Conservation (phyloP, 176 grass and related monocot genomes). For the Eragrostis nindensis region DNA sequence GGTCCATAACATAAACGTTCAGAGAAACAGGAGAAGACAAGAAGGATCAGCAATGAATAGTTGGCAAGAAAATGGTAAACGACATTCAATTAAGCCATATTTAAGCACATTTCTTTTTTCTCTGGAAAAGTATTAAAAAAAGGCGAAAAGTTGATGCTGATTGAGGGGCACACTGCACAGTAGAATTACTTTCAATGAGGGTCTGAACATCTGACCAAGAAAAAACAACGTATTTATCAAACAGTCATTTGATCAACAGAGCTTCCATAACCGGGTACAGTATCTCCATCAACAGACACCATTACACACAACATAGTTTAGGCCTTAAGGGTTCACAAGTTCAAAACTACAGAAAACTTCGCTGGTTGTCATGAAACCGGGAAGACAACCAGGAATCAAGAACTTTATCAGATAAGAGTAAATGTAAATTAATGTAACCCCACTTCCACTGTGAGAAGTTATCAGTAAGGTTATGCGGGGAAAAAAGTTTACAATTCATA, state of each 20-base stretch:
- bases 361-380: neutral
- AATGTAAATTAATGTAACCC: neutral
- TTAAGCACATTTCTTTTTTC: neutral
- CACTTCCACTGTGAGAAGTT: neutral
- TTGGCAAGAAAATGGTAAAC: neutral
- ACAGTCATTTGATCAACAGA: neutral
- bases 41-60: neutral
- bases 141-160: neutral
- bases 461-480: neutral
- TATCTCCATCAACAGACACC: conserved; percentile 10
- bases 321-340: neutral
- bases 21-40: neutral
- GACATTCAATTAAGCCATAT: neutral
- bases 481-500: neutral
- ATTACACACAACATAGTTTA: neutral
- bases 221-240: neutral
- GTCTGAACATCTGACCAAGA: neutral
- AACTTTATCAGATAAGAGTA: neutral
- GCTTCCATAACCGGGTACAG: neutral
- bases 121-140: neutral
- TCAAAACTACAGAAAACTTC: neutral
- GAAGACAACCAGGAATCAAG: neutral
- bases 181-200: neutral
- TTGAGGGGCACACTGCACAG: neutral
- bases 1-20: neutral